phyloP scores from a whole-genome alignment of 2,329 filamentous ascomycete genomes.

The Paracoccidioides brasiliensis region DNA sequence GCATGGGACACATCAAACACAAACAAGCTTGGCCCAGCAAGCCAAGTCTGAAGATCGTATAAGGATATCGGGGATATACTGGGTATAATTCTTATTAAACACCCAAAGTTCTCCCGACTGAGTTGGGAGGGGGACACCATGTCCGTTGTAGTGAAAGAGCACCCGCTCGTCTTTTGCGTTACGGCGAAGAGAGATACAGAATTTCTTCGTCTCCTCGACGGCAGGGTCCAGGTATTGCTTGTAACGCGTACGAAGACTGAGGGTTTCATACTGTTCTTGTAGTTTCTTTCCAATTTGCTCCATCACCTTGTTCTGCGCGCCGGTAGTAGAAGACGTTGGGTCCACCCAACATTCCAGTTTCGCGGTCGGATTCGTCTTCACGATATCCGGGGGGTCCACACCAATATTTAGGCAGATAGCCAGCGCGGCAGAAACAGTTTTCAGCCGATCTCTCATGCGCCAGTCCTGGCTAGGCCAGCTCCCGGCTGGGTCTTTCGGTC shows the following conservation, averaged over 20 bases:
- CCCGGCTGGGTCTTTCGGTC: conserved; percentile 50
- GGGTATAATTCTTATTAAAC: conserved; percentile 96
- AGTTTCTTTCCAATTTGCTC: conserved; percentile 92
- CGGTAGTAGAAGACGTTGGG: conserved; percentile 63
- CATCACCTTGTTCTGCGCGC: conserved; percentile 64
- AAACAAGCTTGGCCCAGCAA: conserved; percentile 87
- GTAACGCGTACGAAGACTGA: conserved; percentile 90
- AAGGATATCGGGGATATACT: conserved; percentile 96
- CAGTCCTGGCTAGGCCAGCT: conserved; percentile 66
- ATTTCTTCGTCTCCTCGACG: conserved; percentile 94
- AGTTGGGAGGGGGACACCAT: conserved; percentile 91
- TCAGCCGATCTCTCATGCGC: conserved; percentile 92
- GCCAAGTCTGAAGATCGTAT: conserved; percentile 90
- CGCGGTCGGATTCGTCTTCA: conserved; percentile 86
- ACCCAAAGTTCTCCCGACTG: conserved; percentile 97
- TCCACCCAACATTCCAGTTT: conserved; percentile 97
- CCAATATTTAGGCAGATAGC: conserved; percentile 94
- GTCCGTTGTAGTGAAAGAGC: conserved; percentile 96
- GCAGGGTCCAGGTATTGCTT: conserved; percentile 95
- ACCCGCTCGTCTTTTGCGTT: conserved; percentile 95
- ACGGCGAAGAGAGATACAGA: conserved; percentile 74
- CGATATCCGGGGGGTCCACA: conserved; percentile 90
- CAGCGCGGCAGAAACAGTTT: conserved; percentile 89
- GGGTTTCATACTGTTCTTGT: conserved; percentile 91
- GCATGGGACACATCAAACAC: conserved; percentile 98